These are phyloP conservation scores for Ilyonectria destructans DNA, from an alignment of 2,329 filamentous ascomycete species.

Conservation along the genomic window DNA sequence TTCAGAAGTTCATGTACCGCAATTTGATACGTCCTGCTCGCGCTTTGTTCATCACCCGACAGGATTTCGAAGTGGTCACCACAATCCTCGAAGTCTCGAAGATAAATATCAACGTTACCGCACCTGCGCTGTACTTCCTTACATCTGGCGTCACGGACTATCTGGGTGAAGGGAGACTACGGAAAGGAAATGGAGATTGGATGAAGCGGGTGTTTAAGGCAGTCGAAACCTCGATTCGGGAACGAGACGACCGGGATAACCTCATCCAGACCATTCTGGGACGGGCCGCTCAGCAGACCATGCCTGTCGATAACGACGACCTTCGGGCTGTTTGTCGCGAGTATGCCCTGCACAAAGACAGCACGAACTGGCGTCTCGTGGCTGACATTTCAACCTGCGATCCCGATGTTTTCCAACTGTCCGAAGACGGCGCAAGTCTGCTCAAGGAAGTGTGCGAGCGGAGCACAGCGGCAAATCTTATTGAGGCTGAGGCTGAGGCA, in stretches of 20 bases:
- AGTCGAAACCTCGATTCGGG: conserved; percentile 50
- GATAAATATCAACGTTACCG: conserved; percentile 55
- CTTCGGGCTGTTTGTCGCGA: conserved; percentile 61
- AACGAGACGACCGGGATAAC: conserved; percentile 44
- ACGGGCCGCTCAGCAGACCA: conserved; percentile 50
- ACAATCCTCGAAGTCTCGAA: conserved; percentile 59
- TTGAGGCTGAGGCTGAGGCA: conserved; percentile 39
- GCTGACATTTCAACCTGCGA: conserved; percentile 62
- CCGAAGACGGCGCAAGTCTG: conserved; percentile 57
- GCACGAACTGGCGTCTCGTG: conserved; percentile 62
- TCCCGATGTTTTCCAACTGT: conserved; percentile 63
- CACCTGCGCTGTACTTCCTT: conserved; percentile 64
- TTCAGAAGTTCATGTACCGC: conserved; percentile 66
- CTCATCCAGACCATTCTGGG: conserved; percentile 53
- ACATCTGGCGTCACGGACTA: conserved; percentile 51
- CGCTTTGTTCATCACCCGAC: conserved; percentile 62
- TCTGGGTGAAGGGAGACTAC: conserved; percentile 47
- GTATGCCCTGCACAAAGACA: conserved; percentile 57
- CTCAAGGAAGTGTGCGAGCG: conserved; percentile 60
- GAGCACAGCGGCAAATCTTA: conserved; percentile 45
- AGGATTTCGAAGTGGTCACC: conserved; percentile 60
- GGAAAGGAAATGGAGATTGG: conserved; percentile 57
- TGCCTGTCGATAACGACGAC: conserved; percentile 57
- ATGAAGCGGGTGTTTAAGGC: conserved; percentile 56
- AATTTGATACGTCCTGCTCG: conserved; percentile 69